These are phyloP conservation scores for Eleusine indica DNA, from an alignment of 176 grass and related monocot genomes.

Conservation along the genomic window DNA sequence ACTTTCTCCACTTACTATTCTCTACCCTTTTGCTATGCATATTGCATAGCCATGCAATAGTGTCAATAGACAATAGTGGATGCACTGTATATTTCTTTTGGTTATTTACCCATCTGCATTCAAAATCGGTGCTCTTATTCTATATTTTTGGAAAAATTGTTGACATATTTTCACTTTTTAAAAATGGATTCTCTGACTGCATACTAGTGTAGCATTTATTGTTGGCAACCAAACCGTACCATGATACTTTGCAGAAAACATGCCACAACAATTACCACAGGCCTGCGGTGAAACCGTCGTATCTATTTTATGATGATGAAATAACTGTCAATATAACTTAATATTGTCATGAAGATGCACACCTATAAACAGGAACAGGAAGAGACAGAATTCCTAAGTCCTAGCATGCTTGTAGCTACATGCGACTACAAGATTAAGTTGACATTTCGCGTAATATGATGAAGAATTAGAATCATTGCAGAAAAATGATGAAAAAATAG, in stretches of 20 bases:
- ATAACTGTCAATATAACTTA: background rate
- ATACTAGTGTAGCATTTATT: background rate
- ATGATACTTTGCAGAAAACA: conserved; percentile 25
- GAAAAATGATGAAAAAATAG: background rate
- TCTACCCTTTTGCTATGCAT: conserved; percentile 40
- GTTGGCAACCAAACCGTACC: background rate
- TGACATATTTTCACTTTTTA: background rate
- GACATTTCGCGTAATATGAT: background rate
- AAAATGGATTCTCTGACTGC: background rate
- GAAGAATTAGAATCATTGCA: background rate
- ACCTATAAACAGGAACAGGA: background rate
- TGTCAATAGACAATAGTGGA: conserved; percentile 12
- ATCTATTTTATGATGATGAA: background rate
- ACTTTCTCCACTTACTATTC: conserved; percentile 43
- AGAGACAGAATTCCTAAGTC: conserved; percentile 25
- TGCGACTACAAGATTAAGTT: conserved; percentile 4
- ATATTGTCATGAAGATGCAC: conserved; percentile 3
- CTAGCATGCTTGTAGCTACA: conserved; percentile 2
- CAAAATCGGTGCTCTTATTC: background rate
- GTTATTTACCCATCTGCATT: background rate
- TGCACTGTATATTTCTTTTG: conserved; percentile 30
- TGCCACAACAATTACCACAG: background rate
- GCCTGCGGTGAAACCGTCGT: background rate
- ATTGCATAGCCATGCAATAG: conserved; percentile 15
- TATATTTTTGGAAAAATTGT: background rate